Percentiles rank a stretch among this genome's conserved stretches.
phyloP scores from a whole-genome alignment of 2,329 filamentous ascomycete species.

The Penicillium sp. region DNA sequence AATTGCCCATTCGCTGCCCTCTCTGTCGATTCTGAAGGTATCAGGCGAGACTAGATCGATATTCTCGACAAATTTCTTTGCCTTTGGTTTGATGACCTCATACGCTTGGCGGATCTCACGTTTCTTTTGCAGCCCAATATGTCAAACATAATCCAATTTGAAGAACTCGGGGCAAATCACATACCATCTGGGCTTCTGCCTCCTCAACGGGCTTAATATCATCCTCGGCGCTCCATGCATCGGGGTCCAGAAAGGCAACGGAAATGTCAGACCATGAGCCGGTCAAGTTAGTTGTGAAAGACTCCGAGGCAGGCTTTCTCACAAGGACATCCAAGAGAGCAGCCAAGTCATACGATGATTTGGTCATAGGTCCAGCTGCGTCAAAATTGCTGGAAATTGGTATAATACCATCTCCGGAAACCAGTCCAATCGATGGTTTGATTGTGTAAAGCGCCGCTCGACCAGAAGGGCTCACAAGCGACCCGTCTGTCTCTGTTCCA shows the following conservation, averaged over 20 bases:
- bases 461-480: conserved; percentile 31
- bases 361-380: conserved; percentile 16
- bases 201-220: not conserved
- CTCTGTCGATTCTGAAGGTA: conserved; percentile 4
- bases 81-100: conserved; percentile 3
- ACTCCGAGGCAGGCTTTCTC: not conserved
- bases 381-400: conserved; percentile 22
- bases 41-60: conserved; percentile 8
- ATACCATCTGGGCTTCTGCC: conserved; percentile 12
- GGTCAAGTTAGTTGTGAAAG: conserved; percentile 4
- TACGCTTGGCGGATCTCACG: conserved; percentile 9
- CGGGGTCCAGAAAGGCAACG: conserved; percentile 9
- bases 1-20: conserved; percentile 7
- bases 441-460: conserved; percentile 35
- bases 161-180: not conserved
- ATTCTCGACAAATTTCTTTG: conserved; percentile 6
- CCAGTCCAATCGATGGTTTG: conserved; percentile 31
- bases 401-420: conserved; percentile 31
- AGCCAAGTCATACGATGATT: conserved; percentile 10
- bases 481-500: conserved; percentile 37
- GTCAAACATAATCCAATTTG: no score
- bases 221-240: conserved; percentile 2
- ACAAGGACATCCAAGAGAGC: conserved; percentile 11
- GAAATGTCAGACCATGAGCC: conserved; percentile 12
- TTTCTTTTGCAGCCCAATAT: not conserved